Base-by-base conservation (phyloP, 192 early-diverging fungal genomes). In the Geranomyces michiganensis region DNA sequence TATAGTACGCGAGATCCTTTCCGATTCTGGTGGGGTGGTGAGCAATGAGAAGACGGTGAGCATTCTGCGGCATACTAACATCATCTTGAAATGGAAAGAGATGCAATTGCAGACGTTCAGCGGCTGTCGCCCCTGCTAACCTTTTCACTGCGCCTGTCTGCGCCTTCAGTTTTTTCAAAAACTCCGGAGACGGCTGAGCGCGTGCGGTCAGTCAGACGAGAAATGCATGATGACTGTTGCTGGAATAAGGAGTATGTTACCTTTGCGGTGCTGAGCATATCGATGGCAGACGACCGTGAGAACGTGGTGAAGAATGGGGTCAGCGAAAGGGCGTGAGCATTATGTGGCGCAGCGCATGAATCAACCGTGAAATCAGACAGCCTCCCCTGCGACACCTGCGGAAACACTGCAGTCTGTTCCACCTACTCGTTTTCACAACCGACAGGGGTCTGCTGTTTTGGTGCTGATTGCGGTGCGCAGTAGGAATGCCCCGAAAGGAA, bases 121-220 rank as follows among this genome's bases (percentile, higher is more conserved):
- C n/a, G n/a, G n/a, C n/a, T 41, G 36, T 41, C 3, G 36, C 10
- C 10, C 5, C 36, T 41, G 46, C 15, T 27, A 27, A 80, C 81
- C 81, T 49, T n/a, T 75, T 78, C 26, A 77, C 66, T 17, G 78
- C 81, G 21, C 81, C 81, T 2, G 81, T 81, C 64, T 80, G 81
- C 49, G 79, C 81, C 64, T 83, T 83, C 15, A 82, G 71, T 31
- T 76, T 62, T 29, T 64, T 64, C n/a, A 64, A 41, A 29, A 64
- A 45, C 62, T 64, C 62, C 8, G 62, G n/a, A 6, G 62, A 24
- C 44, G 62, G 62, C 44, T 64, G 31, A 5, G 58, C 24, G 51
- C 7, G 24, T 3, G 24, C 19, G 46, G 46, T 47, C 46, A 47
- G 46, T 47, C n/a, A n/a, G n/a, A n/a, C n/a, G n/a, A n/a, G n/a